Evolutionary conservation across 495 filamentous ascomycete species (phyloP).

Genomic region (Neurospora sp.): DNA sequence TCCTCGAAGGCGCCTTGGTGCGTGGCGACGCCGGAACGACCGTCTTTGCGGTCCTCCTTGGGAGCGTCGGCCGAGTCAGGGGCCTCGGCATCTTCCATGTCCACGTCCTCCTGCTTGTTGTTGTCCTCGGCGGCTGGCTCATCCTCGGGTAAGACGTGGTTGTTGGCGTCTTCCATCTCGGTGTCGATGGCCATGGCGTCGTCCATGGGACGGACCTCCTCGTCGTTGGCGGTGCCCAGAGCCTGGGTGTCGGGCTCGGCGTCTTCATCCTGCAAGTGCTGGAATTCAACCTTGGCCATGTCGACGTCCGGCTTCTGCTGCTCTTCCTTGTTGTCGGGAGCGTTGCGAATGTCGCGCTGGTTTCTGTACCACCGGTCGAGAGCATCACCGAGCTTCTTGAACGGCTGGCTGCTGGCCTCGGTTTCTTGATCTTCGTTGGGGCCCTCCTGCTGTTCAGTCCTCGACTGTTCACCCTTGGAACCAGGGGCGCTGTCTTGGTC

Average conservation of each 20-base stretch:
- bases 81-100: constrained; percentile 30
- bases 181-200: constrained; percentile 75
- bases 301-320: constrained; percentile 42
- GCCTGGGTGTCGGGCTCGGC: constrained; percentile 77
- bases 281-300: constrained; percentile 55
- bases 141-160: constrained; percentile 42
- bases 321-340: constrained; percentile 46
- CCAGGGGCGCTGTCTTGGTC: constrained; percentile 41
- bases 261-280: constrained; percentile 79
- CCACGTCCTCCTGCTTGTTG: constrained; percentile 19
- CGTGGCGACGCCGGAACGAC: constrained; percentile 36
- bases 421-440: constrained; percentile 28
- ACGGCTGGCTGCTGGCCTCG: constrained; percentile 48
- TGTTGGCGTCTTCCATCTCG: constrained; percentile 48
- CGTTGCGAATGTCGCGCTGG: constrained; percentile 63
- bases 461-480: constrained; percentile 37
- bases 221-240: constrained; percentile 76
- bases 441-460: constrained; percentile 45
- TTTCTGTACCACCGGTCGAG: constrained; percentile 88
- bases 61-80: constrained; percentile 29
- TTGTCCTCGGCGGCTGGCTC: constrained; percentile 40
- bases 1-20: constrained; percentile 35
- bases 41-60: constrained; percentile 29
- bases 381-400: constrained; percentile 87
- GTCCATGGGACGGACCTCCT: constrained; percentile 73